phyloP scores from a whole-genome alignment of 805 yeast genomes.

The Zygosaccharomyces bailii region DNA sequence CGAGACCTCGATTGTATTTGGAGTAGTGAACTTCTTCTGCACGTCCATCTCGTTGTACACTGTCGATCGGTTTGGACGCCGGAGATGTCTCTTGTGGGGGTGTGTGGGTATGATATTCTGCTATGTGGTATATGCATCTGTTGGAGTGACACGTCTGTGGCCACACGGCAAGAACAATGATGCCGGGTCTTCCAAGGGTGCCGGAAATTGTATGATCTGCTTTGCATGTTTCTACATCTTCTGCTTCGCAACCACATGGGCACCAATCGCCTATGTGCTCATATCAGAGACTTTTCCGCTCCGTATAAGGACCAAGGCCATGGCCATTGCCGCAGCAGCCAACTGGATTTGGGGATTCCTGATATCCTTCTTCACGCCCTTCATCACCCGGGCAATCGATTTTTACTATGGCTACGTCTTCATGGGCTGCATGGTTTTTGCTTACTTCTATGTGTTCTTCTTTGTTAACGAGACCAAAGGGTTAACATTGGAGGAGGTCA shows the following conservation, averaged over 20 bases:
- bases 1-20: slow-evolving; percentile 57
- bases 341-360: slow-evolving; percentile 70
- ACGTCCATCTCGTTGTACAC: slow-evolving; percentile 51
- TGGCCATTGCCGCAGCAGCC: slow-evolving; percentile 58
- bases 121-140: slow-evolving; percentile 51
- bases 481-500: slow-evolving; percentile 77
- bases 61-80: slow-evolving; percentile 57
- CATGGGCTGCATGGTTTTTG: slow-evolving; percentile 57
- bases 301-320: slow-evolving; percentile 60
- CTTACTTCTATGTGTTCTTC: slow-evolving; percentile 66
- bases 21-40: slow-evolving; percentile 59
- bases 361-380: slow-evolving; percentile 72
- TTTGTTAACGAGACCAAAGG: slow-evolving; percentile 78
- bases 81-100: slow-evolving; percentile 48
- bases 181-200: slow-evolving; percentile 40
- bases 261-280: slow-evolving; percentile 65
- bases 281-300: slow-evolving; percentile 71
- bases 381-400: slow-evolving; percentile 60
- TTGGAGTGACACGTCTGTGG: slow-evolving; percentile 54
- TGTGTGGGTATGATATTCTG: slow-evolving; percentile 49
- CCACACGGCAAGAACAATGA: no score
- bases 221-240: slow-evolving; percentile 69
- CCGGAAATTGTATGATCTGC: slow-evolving; percentile 71
- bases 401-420: slow-evolving; percentile 69
- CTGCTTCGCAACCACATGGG: slow-evolving; percentile 78